Evolutionary conservation across 2,329 filamentous ascomycete genomes (phyloP).

Genomic region (Neobulgaria alba): DNA sequence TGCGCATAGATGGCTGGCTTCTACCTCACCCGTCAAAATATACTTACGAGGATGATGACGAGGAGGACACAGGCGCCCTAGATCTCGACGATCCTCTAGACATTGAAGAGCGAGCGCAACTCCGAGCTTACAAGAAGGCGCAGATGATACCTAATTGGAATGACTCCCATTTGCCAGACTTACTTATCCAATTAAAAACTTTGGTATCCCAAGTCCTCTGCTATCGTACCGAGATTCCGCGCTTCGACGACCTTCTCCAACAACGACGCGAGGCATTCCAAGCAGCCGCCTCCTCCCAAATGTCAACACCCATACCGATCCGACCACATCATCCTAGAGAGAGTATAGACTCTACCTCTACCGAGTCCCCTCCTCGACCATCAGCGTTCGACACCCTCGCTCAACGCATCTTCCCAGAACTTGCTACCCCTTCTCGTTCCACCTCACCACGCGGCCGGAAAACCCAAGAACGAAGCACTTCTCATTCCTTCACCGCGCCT

Average conservation of each 20-base stretch:
- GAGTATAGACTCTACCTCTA: slow-evolving; percentile 36
- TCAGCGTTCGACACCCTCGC: slow-evolving; percentile 53
- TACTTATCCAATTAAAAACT: slow-evolving; percentile 49
- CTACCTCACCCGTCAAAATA: slow-evolving; percentile 62
- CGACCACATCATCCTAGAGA: slow-evolving; percentile 26
- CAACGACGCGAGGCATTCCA: slow-evolving; percentile 57
- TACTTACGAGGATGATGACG: slow-evolving; percentile 41
- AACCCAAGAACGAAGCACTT: slow-evolving; percentile 19
- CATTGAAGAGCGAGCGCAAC: slow-evolving; percentile 35
- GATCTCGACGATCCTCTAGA: slow-evolving; percentile 21
- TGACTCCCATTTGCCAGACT: slow-evolving; percentile 39
- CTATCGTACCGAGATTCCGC: slow-evolving; percentile 56
- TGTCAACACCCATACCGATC: slow-evolving; percentile 24
- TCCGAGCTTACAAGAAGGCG: slow-evolving; percentile 42
- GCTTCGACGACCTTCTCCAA: slow-evolving; percentile 65
- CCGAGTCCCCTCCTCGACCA: slow-evolving; percentile 43
- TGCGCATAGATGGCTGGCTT: slow-evolving; percentile 86
- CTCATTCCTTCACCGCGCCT: slow-evolving; percentile 14
- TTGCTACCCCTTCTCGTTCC: slow-evolving; percentile 24
- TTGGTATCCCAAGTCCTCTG: slow-evolving; percentile 53
- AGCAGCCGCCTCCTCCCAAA: slow-evolving; percentile 38
- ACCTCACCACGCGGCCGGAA: slow-evolving; percentile 26
- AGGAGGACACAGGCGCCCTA: slow-evolving; percentile 26
- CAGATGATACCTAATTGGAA: slow-evolving; percentile 46
- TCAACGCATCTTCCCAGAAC: slow-evolving; percentile 46